Conservation (phyloP, 2,329 filamentous ascomycete genomes). For the Claviceps arundinis region DNA sequence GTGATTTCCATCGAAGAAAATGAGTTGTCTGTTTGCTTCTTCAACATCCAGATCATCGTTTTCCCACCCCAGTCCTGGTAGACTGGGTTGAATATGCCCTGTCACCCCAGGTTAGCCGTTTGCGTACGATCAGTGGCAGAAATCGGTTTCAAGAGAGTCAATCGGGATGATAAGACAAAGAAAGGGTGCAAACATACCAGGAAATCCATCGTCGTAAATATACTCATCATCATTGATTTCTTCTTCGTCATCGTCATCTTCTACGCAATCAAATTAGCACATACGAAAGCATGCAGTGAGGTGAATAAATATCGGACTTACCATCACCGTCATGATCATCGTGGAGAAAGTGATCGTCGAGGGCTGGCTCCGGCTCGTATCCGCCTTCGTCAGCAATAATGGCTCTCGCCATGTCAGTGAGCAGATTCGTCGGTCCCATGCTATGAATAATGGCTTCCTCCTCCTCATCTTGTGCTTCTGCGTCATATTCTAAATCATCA, state of each 20-base stretch:
- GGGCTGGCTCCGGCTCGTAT: conserved; percentile 38
- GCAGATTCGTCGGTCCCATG: conserved; percentile 30
- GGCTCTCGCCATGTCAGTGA: conserved; percentile 42
- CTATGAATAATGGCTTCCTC: conserved; percentile 35
- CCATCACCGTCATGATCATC: conserved; percentile 48
- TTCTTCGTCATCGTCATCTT: conserved; percentile 52
- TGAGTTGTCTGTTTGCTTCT: conserved; percentile 31
- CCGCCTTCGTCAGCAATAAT: conserved; percentile 38
- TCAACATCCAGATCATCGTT: conserved; percentile 38
- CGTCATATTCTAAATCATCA: conserved; percentile 42
- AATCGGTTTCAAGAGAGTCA: not conserved
- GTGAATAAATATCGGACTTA: conserved; percentile 14
- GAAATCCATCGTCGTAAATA: conserved; percentile 46
- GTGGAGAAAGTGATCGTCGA: conserved; percentile 40
- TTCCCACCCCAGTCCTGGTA: conserved; percentile 45
- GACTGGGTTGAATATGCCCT: conserved; percentile 18
- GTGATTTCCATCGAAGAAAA: conserved; percentile 37
- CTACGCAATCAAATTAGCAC: conserved; percentile 9
- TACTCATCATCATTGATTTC: conserved; percentile 57
- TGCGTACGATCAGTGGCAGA: not conserved
- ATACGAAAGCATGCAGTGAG: not conserved
- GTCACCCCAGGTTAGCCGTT: not conserved
- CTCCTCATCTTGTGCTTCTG: conserved; percentile 40
- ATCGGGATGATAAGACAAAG: not conserved
- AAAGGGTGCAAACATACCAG: conserved; percentile 29